phyloP scores from a whole-genome alignment of 257 asterid genomes.

The Paulownia fortunei region DNA sequence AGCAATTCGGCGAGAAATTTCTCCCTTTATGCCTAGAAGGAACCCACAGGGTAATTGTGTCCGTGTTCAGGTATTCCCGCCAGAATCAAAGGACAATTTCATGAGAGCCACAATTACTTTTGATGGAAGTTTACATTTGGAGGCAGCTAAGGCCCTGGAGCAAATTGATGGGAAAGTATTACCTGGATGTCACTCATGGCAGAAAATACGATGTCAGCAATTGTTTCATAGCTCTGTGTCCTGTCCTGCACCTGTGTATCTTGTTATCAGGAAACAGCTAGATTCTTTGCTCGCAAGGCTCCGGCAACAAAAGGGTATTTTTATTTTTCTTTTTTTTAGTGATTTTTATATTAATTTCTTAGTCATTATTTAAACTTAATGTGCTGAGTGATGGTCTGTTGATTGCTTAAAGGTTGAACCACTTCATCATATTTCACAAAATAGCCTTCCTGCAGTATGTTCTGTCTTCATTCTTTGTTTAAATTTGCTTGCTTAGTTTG shows the following conservation, averaged over 20 bases:
- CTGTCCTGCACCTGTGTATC: constrained; percentile 76
- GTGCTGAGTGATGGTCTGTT: constrained; percentile 19
- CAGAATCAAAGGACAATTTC: constrained; percentile 56
- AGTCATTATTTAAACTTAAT: constrained; percentile 15
- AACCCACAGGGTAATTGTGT: constrained; percentile 53
- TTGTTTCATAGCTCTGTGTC: constrained; percentile 79
- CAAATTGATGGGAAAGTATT: constrained; percentile 75
- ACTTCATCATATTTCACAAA: neutral
- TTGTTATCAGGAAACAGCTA: constrained; percentile 61
- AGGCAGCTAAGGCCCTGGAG: constrained; percentile 92
- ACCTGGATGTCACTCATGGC: constrained; percentile 81
- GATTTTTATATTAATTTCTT: neutral
- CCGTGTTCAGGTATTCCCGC: constrained; percentile 75
- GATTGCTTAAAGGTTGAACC: neutral
- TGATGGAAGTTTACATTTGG: constrained; percentile 84
- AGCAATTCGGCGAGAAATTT: constrained; percentile 70
- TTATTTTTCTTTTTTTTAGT: neutral
- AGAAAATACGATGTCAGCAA: constrained; percentile 77
- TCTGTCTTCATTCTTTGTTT: neutral
- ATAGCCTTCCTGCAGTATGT: neutral
- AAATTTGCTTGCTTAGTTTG: neutral
- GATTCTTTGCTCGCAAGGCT: constrained; percentile 55
- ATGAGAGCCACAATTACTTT: constrained; percentile 73
- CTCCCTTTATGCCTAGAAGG: constrained; percentile 82
- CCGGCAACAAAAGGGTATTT: constrained; percentile 55